phyloP scores from a whole-genome alignment of 257 asterid genomes.

The Anisodus tanguticus region DNA sequence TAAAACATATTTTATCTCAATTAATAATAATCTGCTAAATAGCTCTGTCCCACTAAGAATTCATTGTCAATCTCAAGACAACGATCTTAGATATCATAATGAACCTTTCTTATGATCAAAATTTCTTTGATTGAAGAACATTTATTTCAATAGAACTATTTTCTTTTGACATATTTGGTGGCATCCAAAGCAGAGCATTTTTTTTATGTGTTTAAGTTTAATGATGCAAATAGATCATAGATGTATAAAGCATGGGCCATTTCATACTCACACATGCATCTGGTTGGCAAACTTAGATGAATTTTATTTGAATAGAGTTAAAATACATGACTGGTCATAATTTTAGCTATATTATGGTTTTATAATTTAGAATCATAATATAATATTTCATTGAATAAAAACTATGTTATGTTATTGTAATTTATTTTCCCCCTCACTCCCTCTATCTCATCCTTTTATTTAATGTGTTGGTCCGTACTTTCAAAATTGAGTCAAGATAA shows the following conservation, averaged over 20 bases:
- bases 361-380: neutral
- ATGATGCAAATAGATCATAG: neutral
- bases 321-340: neutral
- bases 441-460: no score
- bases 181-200: neutral
- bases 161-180: slow-evolving; percentile 22
- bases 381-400: neutral
- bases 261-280: neutral
- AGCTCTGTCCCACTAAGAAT: neutral
- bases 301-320: neutral
- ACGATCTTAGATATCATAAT: slow-evolving; percentile 2
- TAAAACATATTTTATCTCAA: no score
- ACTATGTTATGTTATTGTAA: neutral
- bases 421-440: no score
- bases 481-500: neutral
- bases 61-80: neutral
- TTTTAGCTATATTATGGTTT: neutral
- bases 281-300: neutral
- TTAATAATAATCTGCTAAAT: no score
- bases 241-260: neutral
- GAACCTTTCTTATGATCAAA: neutral
- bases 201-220: neutral
- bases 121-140: neutral
- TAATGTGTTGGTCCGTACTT: neutral
- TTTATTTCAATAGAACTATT: neutral